A percentile compares a stretch with the other conserved stretches of the same genome.
Conservation (phyloP, 352 stramenopile species). For the Stramenopiles sp. region DNA sequence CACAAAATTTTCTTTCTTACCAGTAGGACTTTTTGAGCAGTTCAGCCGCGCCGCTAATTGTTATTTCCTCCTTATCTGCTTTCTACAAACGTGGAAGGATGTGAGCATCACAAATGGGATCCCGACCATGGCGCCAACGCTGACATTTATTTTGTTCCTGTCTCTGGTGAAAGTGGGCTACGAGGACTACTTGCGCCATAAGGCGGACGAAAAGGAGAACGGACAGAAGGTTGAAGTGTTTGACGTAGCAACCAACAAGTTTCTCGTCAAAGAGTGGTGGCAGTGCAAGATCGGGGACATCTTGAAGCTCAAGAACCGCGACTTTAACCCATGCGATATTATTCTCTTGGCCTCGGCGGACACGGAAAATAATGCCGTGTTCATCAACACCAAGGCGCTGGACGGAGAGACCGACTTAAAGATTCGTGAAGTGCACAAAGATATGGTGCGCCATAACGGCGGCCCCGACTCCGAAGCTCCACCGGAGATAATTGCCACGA, state of each 20-base stretch:
- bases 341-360: conserved; percentile 33
- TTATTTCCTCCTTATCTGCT: conserved; percentile 63
- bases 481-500: background rate
- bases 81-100: conserved; percentile 50
- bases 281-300: conserved; percentile 48
- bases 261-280: conserved; percentile 36
- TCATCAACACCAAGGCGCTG: conserved; percentile 58
- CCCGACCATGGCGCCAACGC: conserved; percentile 46
- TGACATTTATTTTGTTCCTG: conserved; percentile 52
- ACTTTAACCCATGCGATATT: conserved; percentile 50
- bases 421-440: conserved; percentile 36
- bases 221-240: conserved; percentile 30
- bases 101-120: conserved; percentile 58
- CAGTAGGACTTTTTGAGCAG: conserved; percentile 50
- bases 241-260: conserved; percentile 29
- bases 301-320: conserved; percentile 60
- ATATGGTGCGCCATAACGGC: background rate
- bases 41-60: conserved; percentile 61
- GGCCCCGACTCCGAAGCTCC: background rate
- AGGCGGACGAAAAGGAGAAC: conserved; percentile 5
- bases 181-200: conserved; percentile 24
- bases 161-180: conserved; percentile 49
- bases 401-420: conserved; percentile 64
- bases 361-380: conserved; percentile 21
- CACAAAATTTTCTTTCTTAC: conserved; percentile 57